Base-by-base conservation (phyloP, 1,139 yeast species). In the Kluyveromyces sp. region DNA sequence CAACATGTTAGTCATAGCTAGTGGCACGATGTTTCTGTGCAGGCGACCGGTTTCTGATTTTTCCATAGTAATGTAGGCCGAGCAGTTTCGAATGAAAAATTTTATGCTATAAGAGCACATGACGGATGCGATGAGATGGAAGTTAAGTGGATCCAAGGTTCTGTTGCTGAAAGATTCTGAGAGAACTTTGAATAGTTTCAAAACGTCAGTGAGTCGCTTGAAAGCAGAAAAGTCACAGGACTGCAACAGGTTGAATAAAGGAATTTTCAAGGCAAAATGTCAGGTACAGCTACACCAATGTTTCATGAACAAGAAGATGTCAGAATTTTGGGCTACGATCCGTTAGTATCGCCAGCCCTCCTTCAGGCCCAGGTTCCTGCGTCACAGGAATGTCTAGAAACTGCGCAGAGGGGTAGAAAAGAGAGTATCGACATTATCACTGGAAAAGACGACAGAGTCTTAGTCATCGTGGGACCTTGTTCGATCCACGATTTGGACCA, bases 381-480 rank as follows among this genome's bases (percentile, higher is more conserved):
- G 37, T 68, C 83, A 11, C 70, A 70, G 43, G 66, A 65, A 42
- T 73, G 89, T 31, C 69, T 78, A 50, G 77, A 75, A 48, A 80
- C 86, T 3, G 95, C 92, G 41, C 71, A 81, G 46, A 68, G 69
- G 52, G 96, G 94, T 48, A 79, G 98, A 67, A 73, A 71, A 54
- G 92, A 80, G 38, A 80, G 94, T 42, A 75, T 80, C 48, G 75
- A 77, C 32, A 83, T 89, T 48, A 75, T 89, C 53, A 71, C 75
- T 51, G 84, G 85, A 45, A 69, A 73, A 52, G 89, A 84, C 58
- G 95, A 87, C 74, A 79, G 88, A 61, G 73, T 88, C 46, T 71
- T 92, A 45, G 84, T 88, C 32, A 73, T 82, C 43, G 94, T 92
- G 44, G 96, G 98, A 2, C 98, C 98, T 49, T 92, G 98, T 66